Conservation (phyloP, 345 rosid genomes). For the Eucalyptus regnans region DNA sequence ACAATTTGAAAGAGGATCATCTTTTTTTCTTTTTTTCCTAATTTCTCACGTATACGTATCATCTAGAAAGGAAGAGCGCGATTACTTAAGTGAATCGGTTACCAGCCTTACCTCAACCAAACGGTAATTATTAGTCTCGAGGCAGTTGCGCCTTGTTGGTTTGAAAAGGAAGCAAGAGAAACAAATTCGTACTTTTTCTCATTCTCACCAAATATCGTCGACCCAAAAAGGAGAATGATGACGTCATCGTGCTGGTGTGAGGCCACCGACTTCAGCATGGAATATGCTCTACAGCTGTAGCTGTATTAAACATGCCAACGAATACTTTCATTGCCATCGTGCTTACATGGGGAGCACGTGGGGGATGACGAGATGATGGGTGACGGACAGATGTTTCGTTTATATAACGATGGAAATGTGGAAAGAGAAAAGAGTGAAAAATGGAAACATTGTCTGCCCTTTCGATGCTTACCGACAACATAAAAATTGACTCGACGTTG, state of each 20-base stretch:
- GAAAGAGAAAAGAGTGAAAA: background rate
- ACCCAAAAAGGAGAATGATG: background rate
- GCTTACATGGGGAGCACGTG: background rate
- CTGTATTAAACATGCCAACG: background rate
- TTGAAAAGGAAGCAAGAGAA: background rate
- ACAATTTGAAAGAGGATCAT: background rate
- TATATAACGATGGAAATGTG: background rate
- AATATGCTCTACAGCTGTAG: background rate
- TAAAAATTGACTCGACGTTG: background rate
- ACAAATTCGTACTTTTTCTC: background rate
- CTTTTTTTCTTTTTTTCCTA: background rate
- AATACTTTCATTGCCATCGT: background rate
- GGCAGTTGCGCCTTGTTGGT: background rate
- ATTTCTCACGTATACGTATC: background rate
- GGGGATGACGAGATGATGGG: background rate
- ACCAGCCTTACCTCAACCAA: background rate
- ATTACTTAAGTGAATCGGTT: background rate
- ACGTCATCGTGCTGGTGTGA: background rate
- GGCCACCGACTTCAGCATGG: background rate
- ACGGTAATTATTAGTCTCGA: background rate
- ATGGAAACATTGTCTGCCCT: background rate
- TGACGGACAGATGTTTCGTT: background rate
- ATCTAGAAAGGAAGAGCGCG: background rate
- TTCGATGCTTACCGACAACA: background rate
- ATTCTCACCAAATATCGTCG: background rate